These are phyloP conservation scores for Spiromastix sp. DNA, from an alignment of 2,329 filamentous ascomycete genomes.

Conservation along the genomic window DNA sequence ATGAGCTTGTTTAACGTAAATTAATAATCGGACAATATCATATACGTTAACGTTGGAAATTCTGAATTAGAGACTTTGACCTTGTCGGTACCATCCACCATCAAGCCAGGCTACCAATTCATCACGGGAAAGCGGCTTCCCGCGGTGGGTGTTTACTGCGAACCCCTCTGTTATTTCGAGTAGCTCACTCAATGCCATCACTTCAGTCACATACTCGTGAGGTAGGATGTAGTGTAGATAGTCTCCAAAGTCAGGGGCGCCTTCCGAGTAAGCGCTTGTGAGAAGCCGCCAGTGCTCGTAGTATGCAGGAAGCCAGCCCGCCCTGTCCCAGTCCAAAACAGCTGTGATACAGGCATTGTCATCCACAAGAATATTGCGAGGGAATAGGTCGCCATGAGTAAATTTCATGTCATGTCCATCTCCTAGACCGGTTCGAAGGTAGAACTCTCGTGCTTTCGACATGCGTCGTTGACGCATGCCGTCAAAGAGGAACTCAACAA, in stretches of 20 bases:
- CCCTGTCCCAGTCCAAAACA: slow-evolving; percentile 12
- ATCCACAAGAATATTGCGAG: slow-evolving; percentile 13
- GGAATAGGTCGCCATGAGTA: slow-evolving; percentile 4
- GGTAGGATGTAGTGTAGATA: background rate
- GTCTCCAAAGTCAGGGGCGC: background rate
- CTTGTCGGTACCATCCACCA: too few relatives aligned
- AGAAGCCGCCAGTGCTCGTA: background rate
- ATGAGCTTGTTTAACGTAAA: too few relatives aligned
- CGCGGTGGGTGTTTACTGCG: too few relatives aligned
- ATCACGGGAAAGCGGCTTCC: too few relatives aligned
- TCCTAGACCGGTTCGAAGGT: background rate
- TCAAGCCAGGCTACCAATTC: too few relatives aligned
- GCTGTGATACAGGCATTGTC: slow-evolving; percentile 7
- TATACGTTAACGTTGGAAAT: too few relatives aligned
- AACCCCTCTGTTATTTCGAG: slow-evolving; percentile 2
- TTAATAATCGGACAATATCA: too few relatives aligned
- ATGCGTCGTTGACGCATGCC: too few relatives aligned
- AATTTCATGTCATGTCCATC: slow-evolving; percentile 8
- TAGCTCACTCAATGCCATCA: background rate
- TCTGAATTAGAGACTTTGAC: too few relatives aligned
- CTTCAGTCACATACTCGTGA: background rate
- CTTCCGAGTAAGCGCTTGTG: too few relatives aligned
- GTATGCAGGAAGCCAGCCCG: slow-evolving; percentile 9
- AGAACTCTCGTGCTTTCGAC: background rate
- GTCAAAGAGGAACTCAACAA: slow-evolving; percentile 7